phyloP scores from a whole-genome alignment of 2,329 filamentous ascomycete genomes.

The Arachnomyces sp. region DNA sequence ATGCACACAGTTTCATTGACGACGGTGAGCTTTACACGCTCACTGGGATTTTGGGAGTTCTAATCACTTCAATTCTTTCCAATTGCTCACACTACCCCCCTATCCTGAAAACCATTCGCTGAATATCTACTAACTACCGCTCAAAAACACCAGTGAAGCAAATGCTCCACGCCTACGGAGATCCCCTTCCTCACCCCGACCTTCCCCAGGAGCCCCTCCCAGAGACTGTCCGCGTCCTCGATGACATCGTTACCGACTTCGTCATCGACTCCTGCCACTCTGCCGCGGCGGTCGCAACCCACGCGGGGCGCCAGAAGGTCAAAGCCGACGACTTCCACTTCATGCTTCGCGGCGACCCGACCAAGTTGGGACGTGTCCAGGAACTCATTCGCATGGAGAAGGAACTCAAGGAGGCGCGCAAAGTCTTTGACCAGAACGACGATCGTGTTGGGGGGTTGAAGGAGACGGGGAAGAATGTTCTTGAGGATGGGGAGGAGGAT shows the following conservation, averaged over 20 bases:
- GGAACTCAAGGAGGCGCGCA: constrained; percentile 73
- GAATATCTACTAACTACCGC: background rate
- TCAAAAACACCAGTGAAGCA: constrained; percentile 25
- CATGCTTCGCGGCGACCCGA: constrained; percentile 73
- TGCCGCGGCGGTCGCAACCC: constrained; percentile 74
- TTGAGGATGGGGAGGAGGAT: constrained; percentile 17
- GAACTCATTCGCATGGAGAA: constrained; percentile 84
- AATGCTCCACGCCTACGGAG: constrained; percentile 38
- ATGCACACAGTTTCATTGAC: background rate
- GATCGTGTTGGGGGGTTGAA: constrained; percentile 32
- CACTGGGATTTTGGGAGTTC: background rate
- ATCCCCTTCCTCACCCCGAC: constrained; percentile 44
- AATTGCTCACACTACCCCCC: too few species aligned
- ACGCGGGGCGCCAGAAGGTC: constrained; percentile 87
- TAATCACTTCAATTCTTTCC: too few species aligned
- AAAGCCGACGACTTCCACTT: constrained; percentile 98
- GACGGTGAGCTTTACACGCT: background rate
- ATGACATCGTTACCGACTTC: constrained; percentile 95
- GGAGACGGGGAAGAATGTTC: constrained; percentile 28
- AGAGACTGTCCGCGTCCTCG: constrained; percentile 75
- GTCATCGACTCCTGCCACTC: constrained; percentile 89
- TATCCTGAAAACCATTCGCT: constrained; percentile 1
- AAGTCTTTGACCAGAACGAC: constrained; percentile 43
- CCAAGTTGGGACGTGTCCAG: constrained; percentile 79
- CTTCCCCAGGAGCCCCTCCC: constrained; percentile 70